A percentile compares a stretch with the other conserved stretches of the same genome.
Evolutionary conservation across 768 basidiomycete genomes (phyloP).

Genomic region (Kwoniella newhampshirensis): DNA sequence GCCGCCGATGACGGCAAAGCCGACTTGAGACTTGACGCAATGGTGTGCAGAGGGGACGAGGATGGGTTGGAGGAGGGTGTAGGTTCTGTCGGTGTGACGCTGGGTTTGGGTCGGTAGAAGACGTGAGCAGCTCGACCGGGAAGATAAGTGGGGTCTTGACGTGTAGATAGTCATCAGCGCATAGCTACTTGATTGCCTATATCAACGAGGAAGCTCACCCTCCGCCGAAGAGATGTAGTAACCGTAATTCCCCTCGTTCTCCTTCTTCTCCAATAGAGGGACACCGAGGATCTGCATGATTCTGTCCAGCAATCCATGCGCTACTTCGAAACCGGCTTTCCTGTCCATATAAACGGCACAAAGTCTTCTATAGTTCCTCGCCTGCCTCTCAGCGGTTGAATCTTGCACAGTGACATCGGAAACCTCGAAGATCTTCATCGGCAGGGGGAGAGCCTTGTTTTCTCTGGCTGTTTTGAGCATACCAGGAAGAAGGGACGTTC

Average conservation of each 20-base stretch:
- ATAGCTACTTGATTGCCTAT: too few species aligned
- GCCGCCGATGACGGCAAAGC: constrained; percentile 50
- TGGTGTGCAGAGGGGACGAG: constrained; percentile 44
- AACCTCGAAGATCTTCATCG: constrained; percentile 89
- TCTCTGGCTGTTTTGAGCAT: constrained; percentile 95
- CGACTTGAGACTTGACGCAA: constrained; percentile 58
- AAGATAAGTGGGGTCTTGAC: constrained; percentile 85
- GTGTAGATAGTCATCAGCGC: constrained; percentile 2
- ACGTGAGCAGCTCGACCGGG: constrained; percentile 91
- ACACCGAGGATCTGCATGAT: constrained; percentile 96
- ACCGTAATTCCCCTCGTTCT: constrained; percentile 59
- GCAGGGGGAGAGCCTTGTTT: constrained; percentile 88
- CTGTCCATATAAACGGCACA: constrained; percentile 95
- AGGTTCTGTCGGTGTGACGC: constrained; percentile 23
- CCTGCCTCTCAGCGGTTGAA: constrained; percentile 59
- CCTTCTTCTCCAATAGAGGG: constrained; percentile 65
- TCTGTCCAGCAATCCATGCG: constrained; percentile 90
- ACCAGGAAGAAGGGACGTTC: constrained; percentile 91
- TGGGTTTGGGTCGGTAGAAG: constrained; percentile 66
- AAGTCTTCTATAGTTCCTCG: constrained; percentile 78
- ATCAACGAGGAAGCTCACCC: too few species aligned
- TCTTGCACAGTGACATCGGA: constrained; percentile 94
- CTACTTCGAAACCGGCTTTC: constrained; percentile 93
- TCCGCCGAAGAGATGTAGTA: constrained; percentile 87
- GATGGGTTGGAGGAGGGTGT: constrained; percentile 35